Conservation (phyloP, 2,329 filamentous ascomycete species). For the Botrytis elliptica region DNA sequence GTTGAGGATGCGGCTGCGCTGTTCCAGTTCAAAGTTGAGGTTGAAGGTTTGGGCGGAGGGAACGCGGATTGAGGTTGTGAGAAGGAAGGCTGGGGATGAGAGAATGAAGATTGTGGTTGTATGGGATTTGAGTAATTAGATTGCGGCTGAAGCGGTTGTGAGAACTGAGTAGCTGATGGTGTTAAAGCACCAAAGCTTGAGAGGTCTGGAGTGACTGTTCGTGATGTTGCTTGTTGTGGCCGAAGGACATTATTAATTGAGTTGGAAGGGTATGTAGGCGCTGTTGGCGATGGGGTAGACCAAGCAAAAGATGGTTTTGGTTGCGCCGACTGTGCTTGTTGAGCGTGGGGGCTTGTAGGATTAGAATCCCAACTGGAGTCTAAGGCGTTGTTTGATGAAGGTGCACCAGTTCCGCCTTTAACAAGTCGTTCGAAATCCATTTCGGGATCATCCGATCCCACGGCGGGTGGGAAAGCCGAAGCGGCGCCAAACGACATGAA, state of each 20-base stretch:
- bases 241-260: slow-evolving; percentile 26
- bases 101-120: slow-evolving; percentile 17
- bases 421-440: slow-evolving; percentile 88
- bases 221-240: slow-evolving; percentile 43
- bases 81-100: slow-evolving; percentile 40
- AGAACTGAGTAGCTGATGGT: slow-evolving; percentile 61
- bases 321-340: slow-evolving; percentile 41
- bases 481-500: slow-evolving; percentile 69
- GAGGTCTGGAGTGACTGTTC: slow-evolving; percentile 61
- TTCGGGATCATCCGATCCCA: slow-evolving; percentile 63
- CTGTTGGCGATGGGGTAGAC: slow-evolving; percentile 56
- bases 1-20: slow-evolving; percentile 41
- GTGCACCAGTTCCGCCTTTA: slow-evolving; percentile 59
- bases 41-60: slow-evolving; percentile 27
- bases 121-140: slow-evolving; percentile 10
- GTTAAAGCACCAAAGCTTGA: slow-evolving; percentile 54
- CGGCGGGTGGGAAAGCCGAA: slow-evolving; percentile 53
- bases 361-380: slow-evolving; percentile 53
- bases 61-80: slow-evolving; percentile 20
- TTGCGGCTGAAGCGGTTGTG: slow-evolving; percentile 48
- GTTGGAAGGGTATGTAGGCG: slow-evolving; percentile 28
- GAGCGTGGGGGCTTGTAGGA: slow-evolving; percentile 39
- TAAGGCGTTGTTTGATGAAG: slow-evolving; percentile 42
- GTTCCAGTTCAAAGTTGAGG: slow-evolving; percentile 50
- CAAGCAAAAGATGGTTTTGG: slow-evolving; percentile 56